Conservation (phyloP, 78 protist species). For the Polysphondylium violaceum region DNA sequence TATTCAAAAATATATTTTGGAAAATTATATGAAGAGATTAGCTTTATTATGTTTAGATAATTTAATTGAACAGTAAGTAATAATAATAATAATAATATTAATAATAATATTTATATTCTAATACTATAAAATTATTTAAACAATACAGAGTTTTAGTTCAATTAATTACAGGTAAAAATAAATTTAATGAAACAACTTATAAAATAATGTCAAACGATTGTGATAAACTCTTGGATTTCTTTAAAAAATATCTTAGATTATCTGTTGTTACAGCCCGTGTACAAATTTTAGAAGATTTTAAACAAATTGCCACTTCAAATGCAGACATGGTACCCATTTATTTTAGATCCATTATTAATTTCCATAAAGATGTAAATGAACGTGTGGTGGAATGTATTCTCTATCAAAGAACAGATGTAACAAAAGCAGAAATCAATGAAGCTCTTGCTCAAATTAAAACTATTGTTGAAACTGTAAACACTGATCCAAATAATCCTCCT, state of each 20-base stretch:
- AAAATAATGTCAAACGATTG: constrained; percentile 40
- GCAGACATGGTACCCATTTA: constrained; percentile 51
- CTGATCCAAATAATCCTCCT: constrained; percentile 23
- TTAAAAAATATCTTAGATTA: constrained; percentile 67
- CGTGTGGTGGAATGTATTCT: constrained; percentile 39
- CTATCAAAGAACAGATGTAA: constrained; percentile 45
- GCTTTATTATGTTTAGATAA: constrained; percentile 56
- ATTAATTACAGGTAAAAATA: constrained; percentile 56
- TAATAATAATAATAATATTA: not conserved
- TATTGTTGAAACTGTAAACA: not conserved
- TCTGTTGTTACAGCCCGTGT: constrained; percentile 56
- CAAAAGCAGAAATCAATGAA: constrained; percentile 11
- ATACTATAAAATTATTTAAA: not conserved
- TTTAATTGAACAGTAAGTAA: constrained; percentile 54
- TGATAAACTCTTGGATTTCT: constrained; percentile 62
- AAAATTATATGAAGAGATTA: constrained; percentile 67
- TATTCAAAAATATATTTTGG: constrained; percentile 56
- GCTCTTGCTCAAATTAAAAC: not conserved
- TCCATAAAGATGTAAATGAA: constrained; percentile 64
- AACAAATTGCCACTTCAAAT: constrained; percentile 38
- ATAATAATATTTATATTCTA: not conserved
- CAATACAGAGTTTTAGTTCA: constrained; percentile 18
- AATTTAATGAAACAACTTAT: constrained; percentile 26
- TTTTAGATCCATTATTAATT: constrained; percentile 46
- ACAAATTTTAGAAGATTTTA: constrained; percentile 66